A percentile compares a stretch with the other conserved stretches of the same genome.
These are phyloP conservation scores for Begonia fuchsioides DNA, from an alignment of 306 rosid genomes.

Conservation along the genomic window DNA sequence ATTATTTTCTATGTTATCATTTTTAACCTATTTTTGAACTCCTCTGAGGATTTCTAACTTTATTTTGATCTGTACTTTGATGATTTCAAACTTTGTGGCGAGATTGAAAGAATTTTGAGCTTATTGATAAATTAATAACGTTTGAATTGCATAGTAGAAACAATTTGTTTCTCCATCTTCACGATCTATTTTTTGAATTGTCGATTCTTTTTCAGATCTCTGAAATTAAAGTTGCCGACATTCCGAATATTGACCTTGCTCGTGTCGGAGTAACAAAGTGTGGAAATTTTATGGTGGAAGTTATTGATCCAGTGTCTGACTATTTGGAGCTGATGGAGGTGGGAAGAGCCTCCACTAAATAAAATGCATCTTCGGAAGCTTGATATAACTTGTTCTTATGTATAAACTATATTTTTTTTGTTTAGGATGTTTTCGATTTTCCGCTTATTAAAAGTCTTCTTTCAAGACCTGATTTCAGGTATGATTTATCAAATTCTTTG, in stretches of 20 bases:
- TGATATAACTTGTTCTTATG: constrained; percentile 2
- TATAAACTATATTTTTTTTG: constrained; percentile 14
- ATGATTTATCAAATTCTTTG: too few relatives aligned
- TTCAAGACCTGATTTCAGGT: constrained; percentile 75
- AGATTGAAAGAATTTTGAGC: too few relatives aligned
- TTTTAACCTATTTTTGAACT: too few relatives aligned
- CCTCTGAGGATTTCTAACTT: too few relatives aligned
- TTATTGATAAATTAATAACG: too few relatives aligned
- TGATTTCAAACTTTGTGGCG: too few relatives aligned
- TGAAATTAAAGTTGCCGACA: constrained; percentile 68
- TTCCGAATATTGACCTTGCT: constrained; percentile 84
- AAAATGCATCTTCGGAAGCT: constrained; percentile 6
- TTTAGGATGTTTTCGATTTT: constrained; percentile 86
- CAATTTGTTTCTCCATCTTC: neutral
- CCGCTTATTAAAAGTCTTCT: constrained; percentile 65
- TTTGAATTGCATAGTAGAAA: too few relatives aligned
- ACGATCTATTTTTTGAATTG: constrained; percentile 10
- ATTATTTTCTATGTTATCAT: too few relatives aligned
- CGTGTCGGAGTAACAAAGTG: constrained; percentile 46
- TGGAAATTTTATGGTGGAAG: constrained; percentile 82
- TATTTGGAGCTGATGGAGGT: constrained; percentile 92
- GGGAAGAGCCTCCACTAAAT: constrained; percentile 4
- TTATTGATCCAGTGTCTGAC: constrained; percentile 79
- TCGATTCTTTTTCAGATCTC: constrained; percentile 46
- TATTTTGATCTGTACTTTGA: too few relatives aligned